phyloP scores from a whole-genome alignment of 2,329 filamentous ascomycete genomes.

The Aspergillus pseudonomiae region DNA sequence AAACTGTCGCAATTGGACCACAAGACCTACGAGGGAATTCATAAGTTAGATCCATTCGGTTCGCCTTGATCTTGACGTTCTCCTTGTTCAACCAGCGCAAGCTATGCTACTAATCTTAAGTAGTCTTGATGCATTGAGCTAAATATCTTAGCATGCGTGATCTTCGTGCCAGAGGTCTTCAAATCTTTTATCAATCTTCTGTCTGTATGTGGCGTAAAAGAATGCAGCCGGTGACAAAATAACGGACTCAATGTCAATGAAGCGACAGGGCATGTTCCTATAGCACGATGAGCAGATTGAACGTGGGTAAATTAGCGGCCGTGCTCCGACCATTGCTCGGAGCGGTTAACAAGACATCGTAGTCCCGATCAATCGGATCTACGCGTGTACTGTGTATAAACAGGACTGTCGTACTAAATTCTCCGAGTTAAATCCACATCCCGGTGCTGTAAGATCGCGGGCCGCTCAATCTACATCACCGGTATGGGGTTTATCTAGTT shows the following conservation, averaged over 20 bases:
- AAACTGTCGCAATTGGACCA: not conserved
- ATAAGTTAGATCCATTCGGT: not conserved
- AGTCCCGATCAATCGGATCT: not conserved
- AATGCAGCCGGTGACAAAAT: not conserved
- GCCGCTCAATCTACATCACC: not conserved
- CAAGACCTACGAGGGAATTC: not conserved
- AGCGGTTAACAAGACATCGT: not conserved
- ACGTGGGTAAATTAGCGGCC: not conserved
- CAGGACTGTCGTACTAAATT: not conserved
- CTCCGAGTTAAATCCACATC: not conserved
- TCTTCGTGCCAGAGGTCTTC: not conserved
- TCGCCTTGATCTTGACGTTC: not conserved
- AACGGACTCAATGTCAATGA: not conserved
- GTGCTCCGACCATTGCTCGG: no score
- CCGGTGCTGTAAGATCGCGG: not conserved
- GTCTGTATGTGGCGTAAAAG: not conserved
- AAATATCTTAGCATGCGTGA: not conserved
- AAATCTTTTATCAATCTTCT: fast-evolving
- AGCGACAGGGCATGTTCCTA: not conserved
- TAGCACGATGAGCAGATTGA: no score
- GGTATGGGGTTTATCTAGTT: not conserved
- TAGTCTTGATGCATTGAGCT: not conserved
- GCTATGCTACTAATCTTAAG: not conserved
- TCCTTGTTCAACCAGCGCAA: not conserved
- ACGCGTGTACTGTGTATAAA: not conserved